Conservation (phyloP, 2,329 filamentous ascomycete species). For the Arthrobotrys musiformis region DNA sequence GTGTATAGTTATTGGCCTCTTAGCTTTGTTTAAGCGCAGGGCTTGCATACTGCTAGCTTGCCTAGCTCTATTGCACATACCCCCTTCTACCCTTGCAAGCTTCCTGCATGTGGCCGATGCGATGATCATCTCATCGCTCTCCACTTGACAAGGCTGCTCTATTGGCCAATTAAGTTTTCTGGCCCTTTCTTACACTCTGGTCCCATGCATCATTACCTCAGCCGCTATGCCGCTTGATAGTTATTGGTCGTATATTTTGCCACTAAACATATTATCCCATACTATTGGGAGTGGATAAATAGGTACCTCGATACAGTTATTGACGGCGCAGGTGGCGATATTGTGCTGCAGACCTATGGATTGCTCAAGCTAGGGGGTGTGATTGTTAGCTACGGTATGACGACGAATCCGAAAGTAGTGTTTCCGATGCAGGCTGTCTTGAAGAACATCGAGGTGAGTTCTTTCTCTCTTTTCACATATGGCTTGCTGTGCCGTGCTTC, state of each 20-base stretch:
- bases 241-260: constrained; percentile 34
- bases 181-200: not conserved
- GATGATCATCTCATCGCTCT: constrained; percentile 55
- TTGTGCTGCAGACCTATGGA: constrained; percentile 76
- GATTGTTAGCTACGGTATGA: constrained; percentile 93
- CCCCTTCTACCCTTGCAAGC: constrained; percentile 18
- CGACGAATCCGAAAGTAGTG: constrained; percentile 82
- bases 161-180: constrained; percentile 37
- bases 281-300: constrained; percentile 8
- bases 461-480: constrained; percentile 4
- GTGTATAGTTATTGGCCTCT: constrained; percentile 36
- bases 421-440: constrained; percentile 86
- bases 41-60: constrained; percentile 56
- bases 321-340: constrained; percentile 88
- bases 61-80: constrained; percentile 17
- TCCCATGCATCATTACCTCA: constrained; percentile 20
- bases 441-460: constrained; percentile 77
- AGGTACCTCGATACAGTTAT: constrained; percentile 79
- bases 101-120: constrained; percentile 30
- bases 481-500: constrained; percentile 22
- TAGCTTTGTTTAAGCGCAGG: constrained; percentile 46
- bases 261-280: constrained; percentile 1
- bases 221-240: constrained; percentile 48
- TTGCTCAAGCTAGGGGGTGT: constrained; percentile 77
- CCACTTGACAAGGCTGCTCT: constrained; percentile 32